A percentile compares a stretch with the other conserved stretches of the same genome.
These are phyloP conservation scores for Cyclotella sp. DNA, from an alignment of 108 stramenopile species.

Conservation along the genomic window DNA sequence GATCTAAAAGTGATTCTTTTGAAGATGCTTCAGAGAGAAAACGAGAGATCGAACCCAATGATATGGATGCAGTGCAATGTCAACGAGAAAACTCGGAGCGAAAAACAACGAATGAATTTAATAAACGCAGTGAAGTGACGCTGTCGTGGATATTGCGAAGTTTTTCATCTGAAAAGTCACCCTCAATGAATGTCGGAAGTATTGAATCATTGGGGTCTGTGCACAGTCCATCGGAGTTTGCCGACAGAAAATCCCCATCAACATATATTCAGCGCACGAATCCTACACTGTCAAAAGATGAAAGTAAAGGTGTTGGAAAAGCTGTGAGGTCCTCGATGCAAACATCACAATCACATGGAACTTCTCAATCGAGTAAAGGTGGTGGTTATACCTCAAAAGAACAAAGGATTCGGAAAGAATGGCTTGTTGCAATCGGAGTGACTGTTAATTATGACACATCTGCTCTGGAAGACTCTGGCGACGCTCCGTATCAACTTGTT, in stretches of 20 bases:
- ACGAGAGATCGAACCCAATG: constrained; percentile 1
- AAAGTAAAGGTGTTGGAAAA: too few relatives aligned
- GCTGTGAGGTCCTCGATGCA: too few relatives aligned
- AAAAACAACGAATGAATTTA: background rate
- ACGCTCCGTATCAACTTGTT: constrained; percentile 14
- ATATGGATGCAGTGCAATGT: background rate
- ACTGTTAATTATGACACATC: constrained; percentile 20
- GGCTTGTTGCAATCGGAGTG: constrained; percentile 18
- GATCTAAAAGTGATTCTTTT: constrained; percentile 31
- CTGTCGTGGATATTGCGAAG: background rate
- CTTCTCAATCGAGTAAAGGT: background rate
- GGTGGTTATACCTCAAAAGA: constrained; percentile 17
- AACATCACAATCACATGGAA: background rate
- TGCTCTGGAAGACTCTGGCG: background rate
- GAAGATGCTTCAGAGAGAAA: background rate
- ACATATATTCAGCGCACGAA: too few relatives aligned
- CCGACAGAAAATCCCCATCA: too few relatives aligned
- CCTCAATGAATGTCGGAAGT: background rate
- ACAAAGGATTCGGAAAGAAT: constrained; percentile 6
- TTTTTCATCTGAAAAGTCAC: background rate
- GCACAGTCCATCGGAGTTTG: too few relatives aligned
- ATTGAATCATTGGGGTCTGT: background rate
- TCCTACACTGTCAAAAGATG: too few relatives aligned
- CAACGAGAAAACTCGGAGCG: background rate
- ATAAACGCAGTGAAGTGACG: background rate